phyloP scores from a whole-genome alignment of 2,329 filamentous ascomycete species.

The Talaromyces sp. region DNA sequence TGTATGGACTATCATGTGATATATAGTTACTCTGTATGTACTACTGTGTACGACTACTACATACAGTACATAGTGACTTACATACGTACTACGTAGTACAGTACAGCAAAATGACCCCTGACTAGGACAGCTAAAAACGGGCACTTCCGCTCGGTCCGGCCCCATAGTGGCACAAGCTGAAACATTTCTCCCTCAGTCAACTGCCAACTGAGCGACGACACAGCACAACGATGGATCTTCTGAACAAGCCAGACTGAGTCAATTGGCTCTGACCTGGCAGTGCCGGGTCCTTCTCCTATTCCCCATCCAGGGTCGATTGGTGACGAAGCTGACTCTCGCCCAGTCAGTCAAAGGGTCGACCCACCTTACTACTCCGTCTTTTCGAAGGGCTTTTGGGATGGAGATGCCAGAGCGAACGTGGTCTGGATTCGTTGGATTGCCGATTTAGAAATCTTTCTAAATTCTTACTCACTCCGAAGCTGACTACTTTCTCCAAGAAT shows the following conservation, averaged over 20 bases:
- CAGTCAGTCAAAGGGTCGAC: not conserved
- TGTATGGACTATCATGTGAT: no score
- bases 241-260: not conserved
- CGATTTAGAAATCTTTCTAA: not conserved
- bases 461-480: not conserved
- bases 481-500: not conserved
- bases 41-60: no score
- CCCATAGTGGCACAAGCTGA: slow-evolving; percentile 5
- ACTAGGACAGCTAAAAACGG: not conserved
- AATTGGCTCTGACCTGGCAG: not conserved
- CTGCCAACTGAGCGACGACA: not conserved
- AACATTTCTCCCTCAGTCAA: not conserved
- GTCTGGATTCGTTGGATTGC: not conserved
- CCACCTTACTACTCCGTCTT: not conserved
- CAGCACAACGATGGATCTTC: not conserved
- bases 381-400: not conserved
- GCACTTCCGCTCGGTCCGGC: not conserved
- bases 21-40: no score
- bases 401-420: not conserved
- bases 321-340: not conserved
- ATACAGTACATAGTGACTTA: no score
- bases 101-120: not conserved
- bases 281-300: not conserved
- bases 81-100: no score
- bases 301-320: not conserved